These are phyloP conservation scores for Zanthoxylum bungeanum DNA, from an alignment of 345 rosid species.

Conservation along the genomic window DNA sequence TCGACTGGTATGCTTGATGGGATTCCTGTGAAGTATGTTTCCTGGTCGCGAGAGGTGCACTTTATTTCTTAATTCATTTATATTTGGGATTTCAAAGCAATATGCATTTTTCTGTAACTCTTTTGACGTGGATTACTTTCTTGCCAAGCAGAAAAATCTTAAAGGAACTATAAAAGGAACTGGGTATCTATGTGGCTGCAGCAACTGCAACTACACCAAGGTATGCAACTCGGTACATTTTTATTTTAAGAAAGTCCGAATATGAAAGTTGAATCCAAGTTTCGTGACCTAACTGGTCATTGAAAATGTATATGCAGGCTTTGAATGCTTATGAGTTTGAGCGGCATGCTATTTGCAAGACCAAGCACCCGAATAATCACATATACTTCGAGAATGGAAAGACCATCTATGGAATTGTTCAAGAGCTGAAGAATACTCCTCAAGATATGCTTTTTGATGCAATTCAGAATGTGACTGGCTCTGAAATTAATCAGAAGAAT, in stretches of 20 bases:
- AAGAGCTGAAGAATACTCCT: conserved; percentile 61
- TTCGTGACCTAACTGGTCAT: neutral
- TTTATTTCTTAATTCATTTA: neutral
- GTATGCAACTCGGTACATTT: conserved; percentile 23
- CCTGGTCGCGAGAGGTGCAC: conserved; percentile 67
- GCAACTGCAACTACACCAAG: conserved; percentile 47
- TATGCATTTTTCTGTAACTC: neutral
- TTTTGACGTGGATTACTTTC: neutral
- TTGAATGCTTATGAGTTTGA: conserved; percentile 65
- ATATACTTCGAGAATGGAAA: conserved; percentile 68
- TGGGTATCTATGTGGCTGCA: conserved; percentile 59
- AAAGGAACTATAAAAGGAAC: conserved; percentile 47
- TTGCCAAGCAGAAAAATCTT: conserved; percentile 41
- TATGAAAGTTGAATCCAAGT: neutral
- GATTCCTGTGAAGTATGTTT: conserved; percentile 58
- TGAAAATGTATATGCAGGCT: conserved; percentile 34
- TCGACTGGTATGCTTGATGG: conserved; percentile 78
- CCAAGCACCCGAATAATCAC: conserved; percentile 72
- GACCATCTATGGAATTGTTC: conserved; percentile 64
- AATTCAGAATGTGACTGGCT: conserved; percentile 50
- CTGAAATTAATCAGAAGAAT: conserved; percentile 55
- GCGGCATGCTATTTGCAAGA: conserved; percentile 72
- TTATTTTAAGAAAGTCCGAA: neutral
- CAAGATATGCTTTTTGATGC: conserved; percentile 53
- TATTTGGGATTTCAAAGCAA: neutral